phyloP scores from a whole-genome alignment of 345 rosid genomes.

The Laguncularia racemosa region DNA sequence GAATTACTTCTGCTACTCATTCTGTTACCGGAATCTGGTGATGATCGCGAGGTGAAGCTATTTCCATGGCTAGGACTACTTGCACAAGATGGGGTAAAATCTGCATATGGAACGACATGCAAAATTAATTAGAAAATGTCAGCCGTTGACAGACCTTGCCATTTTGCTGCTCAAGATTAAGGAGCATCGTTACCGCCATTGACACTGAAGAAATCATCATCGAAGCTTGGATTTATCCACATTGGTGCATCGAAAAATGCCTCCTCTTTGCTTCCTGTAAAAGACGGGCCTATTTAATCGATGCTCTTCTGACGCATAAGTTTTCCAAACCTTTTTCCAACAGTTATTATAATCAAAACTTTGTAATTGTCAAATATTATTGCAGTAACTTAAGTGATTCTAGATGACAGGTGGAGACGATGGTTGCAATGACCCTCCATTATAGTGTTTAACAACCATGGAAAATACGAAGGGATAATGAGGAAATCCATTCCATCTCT shows the following conservation, averaged over 20 bases:
- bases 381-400: too few relatives aligned
- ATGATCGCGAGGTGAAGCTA: slow-evolving; percentile 2
- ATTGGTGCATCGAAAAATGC: slow-evolving; percentile 4
- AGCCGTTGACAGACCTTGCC: too few relatives aligned
- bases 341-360: too few relatives aligned
- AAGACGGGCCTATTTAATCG: background rate
- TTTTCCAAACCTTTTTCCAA: too few relatives aligned
- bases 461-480: too few relatives aligned
- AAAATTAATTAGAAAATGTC: background rate
- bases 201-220: slow-evolving; percentile 24
- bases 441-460: too few relatives aligned
- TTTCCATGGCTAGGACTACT: slow-evolving; percentile 5
- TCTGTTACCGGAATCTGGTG: background rate
- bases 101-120: background rate
- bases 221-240: slow-evolving; percentile 10
- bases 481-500: too few relatives aligned
- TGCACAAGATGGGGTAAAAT: slow-evolving; percentile 9
- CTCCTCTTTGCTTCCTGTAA: slow-evolving; percentile 16
- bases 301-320: background rate
- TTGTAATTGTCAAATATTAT: too few relatives aligned
- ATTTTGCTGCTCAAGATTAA: too few relatives aligned
- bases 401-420: too few relatives aligned
- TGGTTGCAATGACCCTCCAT: too few relatives aligned
- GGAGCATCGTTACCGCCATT: slow-evolving; percentile 2
- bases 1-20: background rate